Evolutionary conservation across 2,329 filamentous ascomycete genomes (phyloP), one percentile per base, ranked within the genome.

Genomic region (Alternaria gaisen): DNA sequence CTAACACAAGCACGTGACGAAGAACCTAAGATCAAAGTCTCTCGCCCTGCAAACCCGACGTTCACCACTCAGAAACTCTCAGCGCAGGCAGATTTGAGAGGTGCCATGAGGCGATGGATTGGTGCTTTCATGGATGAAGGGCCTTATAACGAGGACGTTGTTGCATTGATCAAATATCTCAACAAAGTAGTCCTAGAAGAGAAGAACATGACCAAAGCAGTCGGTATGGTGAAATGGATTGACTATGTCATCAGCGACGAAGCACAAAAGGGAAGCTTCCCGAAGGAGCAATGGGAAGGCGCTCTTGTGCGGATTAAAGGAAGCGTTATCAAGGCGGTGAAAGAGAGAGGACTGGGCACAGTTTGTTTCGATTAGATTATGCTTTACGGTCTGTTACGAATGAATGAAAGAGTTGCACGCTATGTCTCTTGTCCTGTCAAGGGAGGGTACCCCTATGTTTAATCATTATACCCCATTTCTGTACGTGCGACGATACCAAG

Each of bases 111-210:
- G 56, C 87, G 87, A 4, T 99, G 95, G 95, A 86, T 93, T 65
- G 75, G 81, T 3, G 88, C 90, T 61, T 97, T 94, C 62, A 81
- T 78, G 36, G 83, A 83, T 5, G 90, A 94, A 3, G 93, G 91
- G 0, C 95, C 95, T 1, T 93, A 95, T 77, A 80, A 80, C 0
- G 88, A 91, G 58, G 95, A 99, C 77, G 89, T 94, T 0, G 85
- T 84, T 41, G 88, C 94, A 38, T 83, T 98, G 61, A 87, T 85
- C 55, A 86, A 83, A 70, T 98, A 97, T 77, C 77, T 98, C 30
- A 82, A 76, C 5, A 85, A 85, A 26, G 92, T 98, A 0, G 85
- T 97, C 0, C 62, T 80, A 1, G 89, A 94, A 58, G 95, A 98
- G 77, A 83, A 85, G 59, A 90, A 97, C 74, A 84, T 95, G 79